Conservation (phyloP, 441 rosid genomes). For the Breynia disticha region DNA sequence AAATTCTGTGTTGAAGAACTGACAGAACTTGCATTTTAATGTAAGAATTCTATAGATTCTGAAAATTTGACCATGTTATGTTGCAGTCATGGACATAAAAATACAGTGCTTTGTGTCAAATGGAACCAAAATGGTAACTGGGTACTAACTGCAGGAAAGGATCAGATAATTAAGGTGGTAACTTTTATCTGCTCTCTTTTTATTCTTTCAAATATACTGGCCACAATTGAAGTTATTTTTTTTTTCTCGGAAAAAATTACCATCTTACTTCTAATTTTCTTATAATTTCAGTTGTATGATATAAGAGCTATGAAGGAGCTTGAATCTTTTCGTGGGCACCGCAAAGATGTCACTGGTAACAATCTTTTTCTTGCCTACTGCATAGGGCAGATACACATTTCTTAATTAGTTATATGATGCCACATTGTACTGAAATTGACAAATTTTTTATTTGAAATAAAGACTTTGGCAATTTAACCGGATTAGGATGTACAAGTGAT, state of each 20-base stretch:
- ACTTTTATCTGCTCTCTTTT: conserved; percentile 4
- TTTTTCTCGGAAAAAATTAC: neutral
- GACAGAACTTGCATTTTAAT: conserved; percentile 2
- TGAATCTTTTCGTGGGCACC: conserved; percentile 91
- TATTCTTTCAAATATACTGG: too few relatives aligned
- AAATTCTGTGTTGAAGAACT: conserved; percentile 7
- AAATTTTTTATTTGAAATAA: too few relatives aligned
- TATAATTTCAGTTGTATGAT: conserved; percentile 70
- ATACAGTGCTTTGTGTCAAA: conserved; percentile 86
- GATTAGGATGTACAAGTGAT: too few relatives aligned
- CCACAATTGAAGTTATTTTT: too few relatives aligned
- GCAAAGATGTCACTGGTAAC: conserved; percentile 77
- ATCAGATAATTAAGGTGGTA: conserved; percentile 85
- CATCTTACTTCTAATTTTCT: conserved; percentile 6
- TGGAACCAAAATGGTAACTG: conserved; percentile 99
- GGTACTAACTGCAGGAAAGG: conserved; percentile 88
- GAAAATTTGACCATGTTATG: conserved; percentile 17
- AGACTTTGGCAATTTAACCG: too few relatives aligned
- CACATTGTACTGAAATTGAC: too few relatives aligned
- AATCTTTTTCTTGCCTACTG: conserved; percentile 8
- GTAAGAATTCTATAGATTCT: conserved; percentile 7
- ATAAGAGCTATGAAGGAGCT: conserved; percentile 98
- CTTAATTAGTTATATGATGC: neutral
- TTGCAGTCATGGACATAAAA: conserved; percentile 97
- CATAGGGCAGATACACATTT: neutral